phyloP scores from a whole-genome alignment of 345 rosid genomes.

The Brassica napus region DNA sequence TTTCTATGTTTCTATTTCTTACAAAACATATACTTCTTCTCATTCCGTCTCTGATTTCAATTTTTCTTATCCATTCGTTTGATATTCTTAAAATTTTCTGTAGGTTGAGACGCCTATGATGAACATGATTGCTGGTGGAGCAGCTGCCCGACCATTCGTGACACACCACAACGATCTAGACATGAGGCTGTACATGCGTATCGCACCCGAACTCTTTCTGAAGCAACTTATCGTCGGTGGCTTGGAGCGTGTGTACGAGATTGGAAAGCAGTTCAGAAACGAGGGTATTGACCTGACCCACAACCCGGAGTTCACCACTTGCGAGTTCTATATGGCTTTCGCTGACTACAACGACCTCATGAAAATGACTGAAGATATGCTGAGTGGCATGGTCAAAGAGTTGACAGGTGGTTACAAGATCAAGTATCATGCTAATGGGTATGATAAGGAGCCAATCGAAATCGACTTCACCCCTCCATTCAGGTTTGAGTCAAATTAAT shows the following conservation, averaged over 20 bases:
- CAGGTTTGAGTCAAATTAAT: constrained; percentile 51
- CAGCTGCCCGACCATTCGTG: constrained; percentile 94
- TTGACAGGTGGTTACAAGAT: constrained; percentile 84
- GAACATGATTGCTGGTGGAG: constrained; percentile 99
- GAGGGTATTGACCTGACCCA: constrained; percentile 99
- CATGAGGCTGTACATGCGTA: constrained; percentile 90
- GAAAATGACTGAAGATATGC: constrained; percentile 70
- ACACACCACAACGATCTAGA: constrained; percentile 93
- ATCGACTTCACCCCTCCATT: constrained; percentile 89
- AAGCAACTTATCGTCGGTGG: constrained; percentile 97
- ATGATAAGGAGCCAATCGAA: constrained; percentile 78
- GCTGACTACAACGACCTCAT: constrained; percentile 87
- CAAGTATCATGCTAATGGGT: constrained; percentile 81
- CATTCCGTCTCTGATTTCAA: not conserved
- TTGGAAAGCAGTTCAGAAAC: constrained; percentile 95
- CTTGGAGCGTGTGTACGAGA: constrained; percentile 84
- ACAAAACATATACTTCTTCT: not conserved
- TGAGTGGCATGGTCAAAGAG: constrained; percentile 94
- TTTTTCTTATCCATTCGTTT: not conserved
- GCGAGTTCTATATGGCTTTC: constrained; percentile 88
- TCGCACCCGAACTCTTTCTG: constrained; percentile 92
- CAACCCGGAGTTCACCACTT: constrained; percentile 97
- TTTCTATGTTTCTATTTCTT: constrained; percentile 28
- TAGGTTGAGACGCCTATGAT: constrained; percentile 99
- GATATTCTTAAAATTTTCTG: not conserved